These are phyloP conservation scores for Alternaria triticina DNA, from an alignment of 2,329 filamentous ascomycete genomes.

Conservation along the genomic window DNA sequence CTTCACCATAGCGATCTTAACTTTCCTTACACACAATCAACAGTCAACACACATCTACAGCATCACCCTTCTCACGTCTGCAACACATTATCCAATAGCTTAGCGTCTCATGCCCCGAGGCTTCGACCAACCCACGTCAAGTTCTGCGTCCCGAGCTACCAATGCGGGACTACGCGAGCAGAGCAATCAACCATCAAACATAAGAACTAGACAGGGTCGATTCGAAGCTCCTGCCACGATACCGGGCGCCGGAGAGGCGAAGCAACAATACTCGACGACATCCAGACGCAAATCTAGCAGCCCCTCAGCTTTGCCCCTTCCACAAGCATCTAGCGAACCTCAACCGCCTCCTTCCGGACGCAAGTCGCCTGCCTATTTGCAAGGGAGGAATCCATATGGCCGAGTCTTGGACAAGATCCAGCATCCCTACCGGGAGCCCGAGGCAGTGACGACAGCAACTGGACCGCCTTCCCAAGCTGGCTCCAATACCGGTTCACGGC, in stretches of 20 bases:
- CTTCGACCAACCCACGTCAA: constrained; percentile 26
- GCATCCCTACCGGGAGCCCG: constrained; percentile 26
- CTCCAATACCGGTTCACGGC: constrained; percentile 25
- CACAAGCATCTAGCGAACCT: constrained; percentile 7
- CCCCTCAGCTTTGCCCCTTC: constrained; percentile 10
- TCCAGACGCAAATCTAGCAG: constrained; percentile 11
- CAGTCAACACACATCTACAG: neutral
- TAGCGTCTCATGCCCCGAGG: constrained; percentile 30
- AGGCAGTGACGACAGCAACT: neutral
- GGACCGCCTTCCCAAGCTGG: constrained; percentile 29
- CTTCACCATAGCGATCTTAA: neutral
- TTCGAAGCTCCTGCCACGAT: constrained; percentile 9
- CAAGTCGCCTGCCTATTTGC: constrained; percentile 38
- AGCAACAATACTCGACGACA: constrained; percentile 9
- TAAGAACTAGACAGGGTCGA: constrained; percentile 17
- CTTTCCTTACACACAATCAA: neutral
- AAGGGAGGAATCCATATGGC: constrained; percentile 43
- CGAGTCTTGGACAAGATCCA: constrained; percentile 33
- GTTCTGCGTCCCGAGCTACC: constrained; percentile 20
- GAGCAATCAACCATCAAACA: constrained; percentile 11
- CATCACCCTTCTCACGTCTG: neutral
- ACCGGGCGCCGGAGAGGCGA: constrained; percentile 5
- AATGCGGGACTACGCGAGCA: constrained; percentile 19
- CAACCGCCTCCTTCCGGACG: constrained; percentile 11
- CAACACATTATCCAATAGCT: neutral